Conservation (phyloP, 2,329 filamentous ascomycete genomes). For the Aciculosporium take region DNA sequence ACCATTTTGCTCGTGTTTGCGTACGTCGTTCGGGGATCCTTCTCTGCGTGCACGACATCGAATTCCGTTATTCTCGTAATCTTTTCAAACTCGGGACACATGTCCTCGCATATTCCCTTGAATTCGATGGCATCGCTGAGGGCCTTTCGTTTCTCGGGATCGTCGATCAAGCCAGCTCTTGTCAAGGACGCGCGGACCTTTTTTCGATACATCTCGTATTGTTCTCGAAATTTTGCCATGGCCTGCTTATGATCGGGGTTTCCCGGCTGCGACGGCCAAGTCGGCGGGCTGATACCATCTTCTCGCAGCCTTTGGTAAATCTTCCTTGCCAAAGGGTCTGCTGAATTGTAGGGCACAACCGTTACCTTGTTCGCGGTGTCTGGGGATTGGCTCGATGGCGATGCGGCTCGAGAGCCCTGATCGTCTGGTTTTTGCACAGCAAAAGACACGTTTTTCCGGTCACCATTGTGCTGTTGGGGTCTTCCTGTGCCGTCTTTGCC, state of each 20-base stretch:
- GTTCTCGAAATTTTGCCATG: conserved; percentile 40
- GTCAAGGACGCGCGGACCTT: conserved; percentile 43
- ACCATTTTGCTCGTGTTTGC: conserved; percentile 43
- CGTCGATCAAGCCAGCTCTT: conserved; percentile 46
- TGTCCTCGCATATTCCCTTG: conserved; percentile 53
- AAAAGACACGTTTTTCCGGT: conserved; percentile 4
- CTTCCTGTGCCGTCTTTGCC: conserved; percentile 5
- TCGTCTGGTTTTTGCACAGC: conserved; percentile 1
- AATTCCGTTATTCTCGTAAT: conserved; percentile 47
- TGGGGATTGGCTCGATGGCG: conserved; percentile 13
- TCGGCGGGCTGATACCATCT: conserved; percentile 38
- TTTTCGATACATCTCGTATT: conserved; percentile 42
- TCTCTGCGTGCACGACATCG: conserved; percentile 43
- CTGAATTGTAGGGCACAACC: conserved; percentile 10
- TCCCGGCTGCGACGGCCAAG: conserved; percentile 41
- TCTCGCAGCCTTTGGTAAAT: conserved; percentile 39
- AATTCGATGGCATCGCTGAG: conserved; percentile 52
- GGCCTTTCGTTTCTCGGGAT: conserved; percentile 47
- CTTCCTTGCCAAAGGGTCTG: conserved; percentile 31
- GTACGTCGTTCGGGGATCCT: conserved; percentile 28
- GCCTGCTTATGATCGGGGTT: conserved; percentile 34
- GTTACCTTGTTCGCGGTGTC: conserved; percentile 6
- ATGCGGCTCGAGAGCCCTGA: conserved; percentile 12
- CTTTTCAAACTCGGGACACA: conserved; percentile 55
- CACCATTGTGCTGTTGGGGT: not conserved